A percentile compares a stretch with the other conserved stretches of the same genome.
These are phyloP conservation scores for Sophora flavescens DNA, from an alignment of 306 rosid species.

Conservation along the genomic window DNA sequence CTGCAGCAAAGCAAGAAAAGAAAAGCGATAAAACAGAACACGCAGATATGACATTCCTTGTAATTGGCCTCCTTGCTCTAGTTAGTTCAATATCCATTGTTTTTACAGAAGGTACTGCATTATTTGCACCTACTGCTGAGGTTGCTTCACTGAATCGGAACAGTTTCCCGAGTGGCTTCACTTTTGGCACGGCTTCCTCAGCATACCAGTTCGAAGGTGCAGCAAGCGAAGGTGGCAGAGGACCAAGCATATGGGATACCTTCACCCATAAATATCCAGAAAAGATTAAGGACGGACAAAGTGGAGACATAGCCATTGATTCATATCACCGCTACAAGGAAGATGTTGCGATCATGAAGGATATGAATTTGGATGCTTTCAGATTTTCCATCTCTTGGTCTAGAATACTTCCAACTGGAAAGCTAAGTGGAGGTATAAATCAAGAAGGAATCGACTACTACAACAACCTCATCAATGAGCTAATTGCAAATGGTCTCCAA, in stretches of 20 bases:
- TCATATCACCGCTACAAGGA: too few species aligned
- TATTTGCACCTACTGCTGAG: neutral
- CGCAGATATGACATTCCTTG: neutral
- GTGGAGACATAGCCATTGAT: too few species aligned
- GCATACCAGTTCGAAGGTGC: conserved; percentile 62
- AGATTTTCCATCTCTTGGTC: too few species aligned
- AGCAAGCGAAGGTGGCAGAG: conserved; percentile 63
- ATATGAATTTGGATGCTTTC: too few species aligned
- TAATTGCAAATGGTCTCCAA: conserved; percentile 56
- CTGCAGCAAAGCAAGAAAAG: too few species aligned
- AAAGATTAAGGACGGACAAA: too few species aligned
- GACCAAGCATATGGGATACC: conserved; percentile 69
- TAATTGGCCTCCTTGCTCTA: neutral
- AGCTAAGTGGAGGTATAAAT: conserved; percentile 64
- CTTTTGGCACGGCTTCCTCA: conserved; percentile 46
- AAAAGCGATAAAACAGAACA: neutral
- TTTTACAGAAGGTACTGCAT: neutral
- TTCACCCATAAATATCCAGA: conserved; percentile 57
- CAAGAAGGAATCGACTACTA: conserved; percentile 62
- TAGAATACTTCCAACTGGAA: conserved; percentile 35
- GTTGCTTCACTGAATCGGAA: conserved; percentile 17
- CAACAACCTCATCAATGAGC: conserved; percentile 64
- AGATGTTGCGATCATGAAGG: too few species aligned
- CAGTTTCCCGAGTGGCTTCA: conserved; percentile 37
- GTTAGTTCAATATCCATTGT: neutral